These are phyloP conservation scores for Pseudozyma flocculosa DNA, from an alignment of 1,284 basidiomycete species.

Conservation along the genomic window DNA sequence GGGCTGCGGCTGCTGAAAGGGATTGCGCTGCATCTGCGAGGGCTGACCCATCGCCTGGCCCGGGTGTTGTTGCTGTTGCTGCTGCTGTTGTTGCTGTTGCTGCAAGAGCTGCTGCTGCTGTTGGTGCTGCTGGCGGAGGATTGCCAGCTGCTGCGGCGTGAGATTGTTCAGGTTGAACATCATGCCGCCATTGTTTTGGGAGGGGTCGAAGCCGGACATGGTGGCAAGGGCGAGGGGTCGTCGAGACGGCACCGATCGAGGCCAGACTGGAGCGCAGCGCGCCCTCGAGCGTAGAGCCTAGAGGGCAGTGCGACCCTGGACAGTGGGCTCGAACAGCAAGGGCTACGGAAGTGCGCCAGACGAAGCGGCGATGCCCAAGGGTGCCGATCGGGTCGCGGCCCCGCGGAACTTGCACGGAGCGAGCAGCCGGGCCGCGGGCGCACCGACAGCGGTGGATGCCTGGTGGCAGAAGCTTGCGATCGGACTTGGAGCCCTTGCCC, in stretches of 20 bases:
- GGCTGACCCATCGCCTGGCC: slow-evolving; percentile 19
- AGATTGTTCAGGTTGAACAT: slow-evolving; percentile 40
- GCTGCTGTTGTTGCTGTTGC: slow-evolving; percentile 4
- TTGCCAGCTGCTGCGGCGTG: slow-evolving; percentile 34
- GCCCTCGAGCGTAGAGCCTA: no score
- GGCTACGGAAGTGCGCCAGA: no score
- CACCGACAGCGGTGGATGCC: no score
- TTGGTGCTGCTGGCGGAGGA: slow-evolving; percentile 31
- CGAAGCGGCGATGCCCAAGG: no score
- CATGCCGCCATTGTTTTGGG: slow-evolving; percentile 11
- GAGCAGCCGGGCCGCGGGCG: no score
- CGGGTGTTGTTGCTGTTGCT: slow-evolving; percentile 3
- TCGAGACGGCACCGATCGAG: not conserved
- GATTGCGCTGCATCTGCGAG: slow-evolving; percentile 29
- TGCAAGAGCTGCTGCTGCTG: slow-evolving; percentile 25
- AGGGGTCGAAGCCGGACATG: slow-evolving; percentile 38
- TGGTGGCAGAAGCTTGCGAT: no score
- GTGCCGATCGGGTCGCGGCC: no score
- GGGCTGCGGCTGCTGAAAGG: slow-evolving; percentile 32
- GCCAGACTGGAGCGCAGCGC: no score
- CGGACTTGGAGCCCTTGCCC: no score
- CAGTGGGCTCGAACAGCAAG: no score
- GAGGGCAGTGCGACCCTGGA: no score
- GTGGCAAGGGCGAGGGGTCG: slow-evolving; percentile 1
- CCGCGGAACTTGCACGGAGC: no score